Evolutionary conservation across 331 rosid species (phyloP).

Genomic region (Rhamnella rubrinervis): DNA sequence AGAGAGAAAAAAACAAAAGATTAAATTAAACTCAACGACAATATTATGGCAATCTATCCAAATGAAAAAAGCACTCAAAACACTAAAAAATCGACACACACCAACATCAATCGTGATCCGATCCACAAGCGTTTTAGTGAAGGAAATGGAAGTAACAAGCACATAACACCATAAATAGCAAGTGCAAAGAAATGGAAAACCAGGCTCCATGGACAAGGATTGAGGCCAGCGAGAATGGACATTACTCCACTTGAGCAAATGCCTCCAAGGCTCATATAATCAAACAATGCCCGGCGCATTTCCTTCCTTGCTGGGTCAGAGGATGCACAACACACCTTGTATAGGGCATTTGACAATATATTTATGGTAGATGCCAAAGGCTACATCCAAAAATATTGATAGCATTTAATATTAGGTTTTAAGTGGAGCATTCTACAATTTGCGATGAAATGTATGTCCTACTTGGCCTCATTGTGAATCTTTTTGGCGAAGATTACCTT

Average conservation of each 20-base stretch:
- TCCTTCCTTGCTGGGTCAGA: conserved; percentile 25
- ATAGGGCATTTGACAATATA: conserved; percentile 24
- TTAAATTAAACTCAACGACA: no score
- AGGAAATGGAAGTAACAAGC: conserved; percentile 31
- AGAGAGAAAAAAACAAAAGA: not conserved
- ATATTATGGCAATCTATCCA: no score
- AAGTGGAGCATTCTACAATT: not conserved
- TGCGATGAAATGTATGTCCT: not conserved
- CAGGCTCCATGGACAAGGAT: conserved; percentile 20
- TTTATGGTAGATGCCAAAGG: conserved; percentile 37
- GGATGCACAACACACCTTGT: conserved; percentile 22
- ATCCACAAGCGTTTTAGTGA: conserved; percentile 15
- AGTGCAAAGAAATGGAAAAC: conserved; percentile 23
- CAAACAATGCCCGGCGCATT: conserved; percentile 26
- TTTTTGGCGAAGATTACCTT: not conserved
- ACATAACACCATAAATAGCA: conserved; percentile 13
- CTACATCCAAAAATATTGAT: conserved; percentile 6
- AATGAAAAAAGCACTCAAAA: not conserved
- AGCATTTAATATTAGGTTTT: no score
- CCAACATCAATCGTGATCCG: conserved; percentile 20
- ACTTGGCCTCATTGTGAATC: not conserved
- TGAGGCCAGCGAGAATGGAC: conserved; percentile 22
- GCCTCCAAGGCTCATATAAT: conserved; percentile 33
- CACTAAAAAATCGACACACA: not conserved
- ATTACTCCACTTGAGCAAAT: conserved; percentile 18